Conservation (phyloP, 2,329 filamentous ascomycete species). For the Lachnellula hyalina region DNA sequence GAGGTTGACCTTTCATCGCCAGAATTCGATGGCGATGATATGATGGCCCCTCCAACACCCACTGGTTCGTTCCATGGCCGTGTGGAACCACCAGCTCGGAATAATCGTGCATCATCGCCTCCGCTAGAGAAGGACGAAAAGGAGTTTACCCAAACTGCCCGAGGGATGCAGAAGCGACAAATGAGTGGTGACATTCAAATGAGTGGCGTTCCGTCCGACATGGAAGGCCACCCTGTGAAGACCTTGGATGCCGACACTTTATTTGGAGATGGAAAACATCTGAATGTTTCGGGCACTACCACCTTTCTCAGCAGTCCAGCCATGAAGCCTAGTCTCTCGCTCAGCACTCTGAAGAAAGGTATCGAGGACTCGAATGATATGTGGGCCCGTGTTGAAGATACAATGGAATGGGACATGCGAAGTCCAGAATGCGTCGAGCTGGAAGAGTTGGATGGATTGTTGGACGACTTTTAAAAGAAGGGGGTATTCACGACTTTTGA, state of each 20-base stretch:
- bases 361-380: conserved; percentile 33
- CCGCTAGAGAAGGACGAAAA: conserved; percentile 91
- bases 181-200: conserved; percentile 51
- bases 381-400: conserved; percentile 32
- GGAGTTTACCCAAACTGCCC: conserved; percentile 94
- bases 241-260: conserved; percentile 26
- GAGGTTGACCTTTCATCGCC: conserved; percentile 87
- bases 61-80: conserved; percentile 56
- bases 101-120: conserved; percentile 72
- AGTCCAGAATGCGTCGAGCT: conserved; percentile 87
- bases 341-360: conserved; percentile 42
- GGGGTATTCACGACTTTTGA: no score
- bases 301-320: conserved; percentile 49
- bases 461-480: conserved; percentile 48
- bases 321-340: conserved; percentile 41
- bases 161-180: conserved; percentile 64
- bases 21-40: conserved; percentile 73
- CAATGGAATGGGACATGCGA: conserved; percentile 55
- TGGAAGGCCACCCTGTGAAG: conserved; percentile 25
- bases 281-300: conserved; percentile 11
- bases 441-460: conserved; percentile 84
- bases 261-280: conserved; percentile 31
- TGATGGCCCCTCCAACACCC: conserved; percentile 56
- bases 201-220: conserved; percentile 38
- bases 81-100: conserved; percentile 45